Conservation (phyloP, 768 basidiomycete species). For the Lactifluus subvellereus region DNA sequence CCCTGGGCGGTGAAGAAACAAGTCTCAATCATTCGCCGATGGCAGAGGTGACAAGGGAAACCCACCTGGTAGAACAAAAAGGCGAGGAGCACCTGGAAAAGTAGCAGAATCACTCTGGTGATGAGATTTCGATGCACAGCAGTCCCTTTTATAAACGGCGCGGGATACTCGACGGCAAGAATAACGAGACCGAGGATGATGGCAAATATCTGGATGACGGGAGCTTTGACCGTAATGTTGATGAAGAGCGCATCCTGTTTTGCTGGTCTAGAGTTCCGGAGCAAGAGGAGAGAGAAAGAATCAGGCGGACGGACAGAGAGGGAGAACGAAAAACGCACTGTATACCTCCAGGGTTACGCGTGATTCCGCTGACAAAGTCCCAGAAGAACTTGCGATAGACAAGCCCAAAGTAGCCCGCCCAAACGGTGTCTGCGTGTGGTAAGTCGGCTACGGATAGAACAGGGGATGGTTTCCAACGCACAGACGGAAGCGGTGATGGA, state of each 20-base stretch:
- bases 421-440: constrained; percentile 55
- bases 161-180: constrained; percentile 66
- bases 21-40: not conserved
- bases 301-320: not conserved
- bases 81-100: constrained; percentile 56
- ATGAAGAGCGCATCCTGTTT: constrained; percentile 49
- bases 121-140: constrained; percentile 61
- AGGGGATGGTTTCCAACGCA: constrained; percentile 38
- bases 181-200: constrained; percentile 56
- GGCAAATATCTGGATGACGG: constrained; percentile 64
- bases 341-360: constrained; percentile 72
- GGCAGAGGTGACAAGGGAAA: not conserved
- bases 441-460: not conserved
- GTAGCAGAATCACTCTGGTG: constrained; percentile 54
- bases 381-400: constrained; percentile 94
- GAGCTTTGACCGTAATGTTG: constrained; percentile 67
- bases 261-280: constrained; percentile 29
- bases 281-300: constrained; percentile 49
- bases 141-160: constrained; percentile 50
- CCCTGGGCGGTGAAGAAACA: constrained; percentile 45
- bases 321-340: constrained; percentile 48
- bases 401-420: constrained; percentile 77
- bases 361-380: constrained; percentile 83
- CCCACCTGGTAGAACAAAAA: constrained; percentile 74
- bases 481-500: constrained; percentile 66